Evolutionary conservation across 352 stramenopile species (phyloP), one percentile per base, ranked within the genome.

Genomic region (Phytophthora nicotianae): DNA sequence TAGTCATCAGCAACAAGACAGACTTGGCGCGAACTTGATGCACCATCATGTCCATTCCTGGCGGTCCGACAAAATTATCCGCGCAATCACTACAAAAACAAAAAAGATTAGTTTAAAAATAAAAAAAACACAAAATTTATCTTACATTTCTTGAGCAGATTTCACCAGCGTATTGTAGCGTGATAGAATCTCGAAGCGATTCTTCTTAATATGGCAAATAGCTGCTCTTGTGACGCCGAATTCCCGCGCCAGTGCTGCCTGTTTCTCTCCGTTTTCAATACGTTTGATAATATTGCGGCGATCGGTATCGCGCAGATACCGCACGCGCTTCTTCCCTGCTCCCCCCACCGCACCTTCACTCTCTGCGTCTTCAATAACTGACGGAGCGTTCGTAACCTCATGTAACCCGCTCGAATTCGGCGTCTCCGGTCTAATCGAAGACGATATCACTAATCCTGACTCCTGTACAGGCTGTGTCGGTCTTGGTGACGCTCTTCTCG

Each of bases 141-240:
- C 77, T 43, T 71, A 88, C 81, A 81, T 73, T 54, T 84, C 77
- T 27, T 84, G 68, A 4, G 74, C 72, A 4, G 77, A 83, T 47
- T 88, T 77, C 24, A 82, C 70, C 23, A 87, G 51, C 56, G 83
- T 57, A 26, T 88, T 78, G 64, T 83, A 88, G 37, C 79, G 79
- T 19, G 79, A 78, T n/a, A 91, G 65, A 58, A 91, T 88, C 65
- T 88, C 80, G 7, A 75, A 77, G 33, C 75, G 74, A 49, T 91
- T 89, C 62, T 91, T 91, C 51, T 91, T 91, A 55, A 91, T 91
- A 60, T 89, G 80, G 55, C 82, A 91, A 50, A 91, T 85, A 16
- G 82, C 82, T 0, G 82, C 80, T 5, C 82, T 61, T 19, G 82
- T 90, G 21, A 91, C 80, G n/a, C 82, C 79, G 42, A 87, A 89